Conservation (phyloP, 768 basidiomycete genomes). For the Pleurotus tuber-regium region DNA sequence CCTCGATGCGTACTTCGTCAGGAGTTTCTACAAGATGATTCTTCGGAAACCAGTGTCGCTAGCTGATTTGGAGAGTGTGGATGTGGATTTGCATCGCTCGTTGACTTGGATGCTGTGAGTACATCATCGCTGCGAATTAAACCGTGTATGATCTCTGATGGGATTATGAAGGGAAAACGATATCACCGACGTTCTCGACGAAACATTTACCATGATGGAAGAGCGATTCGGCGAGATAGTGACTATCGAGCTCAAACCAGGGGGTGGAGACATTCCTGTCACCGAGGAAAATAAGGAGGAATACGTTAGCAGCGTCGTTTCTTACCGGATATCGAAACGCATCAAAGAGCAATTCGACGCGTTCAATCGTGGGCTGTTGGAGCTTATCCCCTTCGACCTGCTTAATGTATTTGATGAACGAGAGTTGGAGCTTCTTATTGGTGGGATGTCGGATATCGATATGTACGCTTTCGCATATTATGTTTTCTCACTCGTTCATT, state of each 20-base stretch:
- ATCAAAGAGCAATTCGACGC: slow-evolving; percentile 83
- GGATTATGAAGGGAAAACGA: slow-evolving; percentile 57
- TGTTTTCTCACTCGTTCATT: not conserved
- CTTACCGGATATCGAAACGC: slow-evolving; percentile 79
- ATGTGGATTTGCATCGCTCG: slow-evolving; percentile 66
- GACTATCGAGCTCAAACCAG: slow-evolving; percentile 61
- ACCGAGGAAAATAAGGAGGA: slow-evolving; percentile 78
- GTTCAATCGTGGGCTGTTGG: slow-evolving; percentile 83
- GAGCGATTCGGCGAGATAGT: slow-evolving; percentile 75
- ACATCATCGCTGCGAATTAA: not conserved
- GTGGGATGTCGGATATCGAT: slow-evolving; percentile 91
- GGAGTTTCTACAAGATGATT: slow-evolving; percentile 80
- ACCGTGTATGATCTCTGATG: not conserved
- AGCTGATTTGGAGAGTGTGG: slow-evolving; percentile 67
- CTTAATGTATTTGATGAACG: slow-evolving; percentile 90
- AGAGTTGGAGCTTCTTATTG: slow-evolving; percentile 85
- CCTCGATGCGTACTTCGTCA: slow-evolving; percentile 77
- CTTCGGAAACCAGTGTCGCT: slow-evolving; percentile 57
- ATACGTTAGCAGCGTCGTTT: slow-evolving; percentile 74
- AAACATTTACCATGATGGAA: slow-evolving; percentile 69
- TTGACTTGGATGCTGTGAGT: slow-evolving; percentile 75
- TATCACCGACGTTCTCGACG: slow-evolving; percentile 72
- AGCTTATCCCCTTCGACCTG: slow-evolving; percentile 80
- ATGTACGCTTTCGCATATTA: slow-evolving; percentile 49
- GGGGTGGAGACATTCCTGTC: slow-evolving; percentile 58